Percentiles rank a stretch among this genome's conserved stretches.
Evolutionary conservation across 768 basidiomycete species (phyloP).

Genomic region (Lepiota brunneoincarnata): DNA sequence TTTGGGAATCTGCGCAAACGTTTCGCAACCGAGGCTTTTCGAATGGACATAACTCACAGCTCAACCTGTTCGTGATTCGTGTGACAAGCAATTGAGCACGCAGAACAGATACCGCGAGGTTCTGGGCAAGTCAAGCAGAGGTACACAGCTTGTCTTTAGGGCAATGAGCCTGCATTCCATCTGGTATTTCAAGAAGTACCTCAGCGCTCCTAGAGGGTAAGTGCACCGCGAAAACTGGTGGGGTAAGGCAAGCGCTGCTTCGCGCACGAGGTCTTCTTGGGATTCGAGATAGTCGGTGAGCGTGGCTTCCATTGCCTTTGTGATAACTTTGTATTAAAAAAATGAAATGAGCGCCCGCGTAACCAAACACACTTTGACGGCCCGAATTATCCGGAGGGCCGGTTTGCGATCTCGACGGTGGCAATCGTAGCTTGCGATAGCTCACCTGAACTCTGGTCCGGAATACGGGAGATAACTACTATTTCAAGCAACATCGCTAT

Average conservation of each 20-base stretch:
- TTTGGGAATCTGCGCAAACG: conserved; percentile 62
- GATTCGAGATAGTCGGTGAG: conserved; percentile 44
- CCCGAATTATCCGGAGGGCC: not conserved
- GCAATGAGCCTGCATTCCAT: conserved; percentile 13
- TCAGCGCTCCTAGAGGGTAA: conserved; percentile 52
- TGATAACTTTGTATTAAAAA: not conserved
- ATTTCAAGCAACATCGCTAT: not conserved
- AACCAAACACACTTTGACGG: not conserved
- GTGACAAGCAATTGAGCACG: conserved; percentile 86
- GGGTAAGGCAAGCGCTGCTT: conserved; percentile 57
- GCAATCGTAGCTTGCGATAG: not conserved
- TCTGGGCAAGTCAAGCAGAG: conserved; percentile 74
- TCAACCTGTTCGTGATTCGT: conserved; percentile 85
- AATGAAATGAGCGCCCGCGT: not conserved
- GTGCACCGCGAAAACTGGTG: conserved; percentile 68
- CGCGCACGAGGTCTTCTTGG: conserved; percentile 47
- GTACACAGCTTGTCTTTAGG: conserved; percentile 70
- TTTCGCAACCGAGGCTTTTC: conserved; percentile 9
- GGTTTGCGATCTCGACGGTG: not conserved
- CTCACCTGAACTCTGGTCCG: no score
- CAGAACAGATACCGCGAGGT: conserved; percentile 71
- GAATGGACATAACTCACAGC: conserved; percentile 37
- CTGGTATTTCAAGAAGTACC: conserved; percentile 27
- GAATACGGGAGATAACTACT: no score
- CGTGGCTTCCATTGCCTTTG: conserved; percentile 29